Base-by-base conservation (phyloP, 2,329 filamentous ascomycete genomes). In the Colletotrichum tamarilloi region DNA sequence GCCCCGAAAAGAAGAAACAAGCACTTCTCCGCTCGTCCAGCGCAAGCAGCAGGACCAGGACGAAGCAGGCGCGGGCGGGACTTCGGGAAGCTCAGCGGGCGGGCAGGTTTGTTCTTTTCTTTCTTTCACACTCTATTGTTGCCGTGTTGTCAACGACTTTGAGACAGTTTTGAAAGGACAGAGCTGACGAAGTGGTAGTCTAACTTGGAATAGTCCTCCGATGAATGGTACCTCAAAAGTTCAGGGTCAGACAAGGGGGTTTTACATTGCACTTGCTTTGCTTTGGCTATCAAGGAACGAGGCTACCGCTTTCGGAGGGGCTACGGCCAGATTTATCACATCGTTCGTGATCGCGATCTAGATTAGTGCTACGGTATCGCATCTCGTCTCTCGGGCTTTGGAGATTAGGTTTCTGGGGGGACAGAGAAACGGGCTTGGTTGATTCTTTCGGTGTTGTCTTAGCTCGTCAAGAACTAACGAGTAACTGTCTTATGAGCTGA, bases 251-350 rank as follows among this genome's bases (percentile, higher is more conserved):
- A 46, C 62, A 60, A 26, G 46, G 46, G 59, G 52, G 42, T 8
- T 49, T 38, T 64, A 9, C 38, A 24, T 55, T 32, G 11, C 38
- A 16, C 64, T 59, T 58, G 26, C 64, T 49, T 32, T 68, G 14
- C 42, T 22, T 30, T 30, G 12, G 38, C 38, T 42, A 42, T 7
- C 38, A 16, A 42, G 4, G 4, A 14, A 59, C 46, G 46, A 32
- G 46, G 52, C 65, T 57, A n/a, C 19, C 19, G 42, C 19, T 49
- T 46, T 57, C 1, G 19, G 12, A 22, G 19, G 26, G 7, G 42
- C 42, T n/a, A n/a, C 42, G 28, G 35, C 38, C 35, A 73, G 70
- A 73, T 73, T 73, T 65, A 73, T 73, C 70, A 70, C 67, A 65
- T 73, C 66, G 42, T 49, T 49, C 19, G 56, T 69, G 66, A 69